These are phyloP conservation scores for Botrytis squamosa DNA, from an alignment of 2,329 filamentous ascomycete genomes.

Conservation along the genomic window DNA sequence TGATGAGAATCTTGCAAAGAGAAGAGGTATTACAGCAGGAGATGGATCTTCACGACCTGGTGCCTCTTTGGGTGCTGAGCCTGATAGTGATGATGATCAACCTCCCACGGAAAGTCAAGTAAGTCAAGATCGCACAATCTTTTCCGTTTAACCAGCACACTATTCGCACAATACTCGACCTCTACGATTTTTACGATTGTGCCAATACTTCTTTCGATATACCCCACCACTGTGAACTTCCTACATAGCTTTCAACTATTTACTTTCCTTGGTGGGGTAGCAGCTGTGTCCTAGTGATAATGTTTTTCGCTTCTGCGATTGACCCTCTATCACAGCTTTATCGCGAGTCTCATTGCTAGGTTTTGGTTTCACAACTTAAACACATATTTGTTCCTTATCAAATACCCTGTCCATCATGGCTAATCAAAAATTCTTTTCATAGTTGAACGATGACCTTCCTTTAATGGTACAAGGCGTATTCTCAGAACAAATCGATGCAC, in stretches of 20 bases:
- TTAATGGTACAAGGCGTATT: constrained; percentile 98
- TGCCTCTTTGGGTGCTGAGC: constrained; percentile 79
- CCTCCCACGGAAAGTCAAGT: constrained; percentile 96
- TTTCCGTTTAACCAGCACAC: background rate
- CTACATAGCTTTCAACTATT: constrained; percentile 27
- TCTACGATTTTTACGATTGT: background rate
- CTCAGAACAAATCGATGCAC: constrained; percentile 96
- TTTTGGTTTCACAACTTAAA: constrained; percentile 16
- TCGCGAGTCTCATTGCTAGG: background rate
- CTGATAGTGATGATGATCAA: constrained; percentile 97
- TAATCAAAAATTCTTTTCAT: constrained; percentile 28
- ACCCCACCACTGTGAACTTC: constrained; percentile 10
- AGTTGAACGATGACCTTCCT: constrained; percentile 97
- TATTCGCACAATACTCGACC: background rate
- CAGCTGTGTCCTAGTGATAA: constrained; percentile 27
- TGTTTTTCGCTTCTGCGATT: constrained; percentile 37
- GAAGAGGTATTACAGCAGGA: constrained; percentile 85
- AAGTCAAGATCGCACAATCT: constrained; percentile 44
- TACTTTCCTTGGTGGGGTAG: constrained; percentile 38
- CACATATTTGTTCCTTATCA: constrained; percentile 18
- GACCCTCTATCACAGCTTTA: constrained; percentile 23
- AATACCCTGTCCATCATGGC: constrained; percentile 24
- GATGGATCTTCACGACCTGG: constrained; percentile 69
- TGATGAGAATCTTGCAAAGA: constrained; percentile 98
- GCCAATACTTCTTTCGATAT: background rate